Evolutionary conservation across 2,329 filamentous ascomycete genomes (phyloP), one percentile per base, ranked within the genome.

Genomic region (Microsporum ferrugineum): DNA sequence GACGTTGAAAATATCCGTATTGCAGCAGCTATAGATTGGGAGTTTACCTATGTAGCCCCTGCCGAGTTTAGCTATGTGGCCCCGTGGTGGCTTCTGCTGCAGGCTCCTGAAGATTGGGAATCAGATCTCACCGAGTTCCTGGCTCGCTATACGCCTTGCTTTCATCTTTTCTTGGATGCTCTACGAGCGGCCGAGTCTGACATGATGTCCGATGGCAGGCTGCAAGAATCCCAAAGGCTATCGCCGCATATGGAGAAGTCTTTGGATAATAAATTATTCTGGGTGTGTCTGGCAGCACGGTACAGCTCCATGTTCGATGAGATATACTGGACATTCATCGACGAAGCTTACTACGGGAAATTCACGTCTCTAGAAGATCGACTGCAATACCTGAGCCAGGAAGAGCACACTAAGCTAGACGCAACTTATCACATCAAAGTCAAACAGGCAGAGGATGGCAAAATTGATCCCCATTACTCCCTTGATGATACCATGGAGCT

Each of bases 1-100:
- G 62, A 70, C 51, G 27, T 56, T 39, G 59, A 66, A 27, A 60
- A 66, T 7, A 49, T 67, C 2, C 55, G 64, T 2, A 62, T 68
- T 23, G 60, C 62, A 1, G 67, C 62, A 0, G 67, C 65, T 2
- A 64, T 71, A n/a, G 69, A 71, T 60, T 70, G 68, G 69, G 68
- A 72, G 53, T 71, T 67, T 56, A 64, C 64, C 5, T 66, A 68
- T 63, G 62, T 61, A 45, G 63, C 65, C 3, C 67, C 67, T 31
- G 55, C 39, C 41, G 63, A 68, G 62, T 67, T 67, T 61, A 63
- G 62, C 31, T 64, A 64, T 17, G 43, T 55, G n/a, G 55, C 67
- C 23, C 66, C 65, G 5, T 69, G 65, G 67, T 68, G 65, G 67
- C 64, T 67, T 41, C 65, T 68, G 7, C 62, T 67, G 5, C 51